A percentile compares a stretch with the other conserved stretches of the same genome.
These are phyloP conservation scores for Niebla homalea DNA, from an alignment of 495 filamentous ascomycete genomes.

Conservation along the genomic window DNA sequence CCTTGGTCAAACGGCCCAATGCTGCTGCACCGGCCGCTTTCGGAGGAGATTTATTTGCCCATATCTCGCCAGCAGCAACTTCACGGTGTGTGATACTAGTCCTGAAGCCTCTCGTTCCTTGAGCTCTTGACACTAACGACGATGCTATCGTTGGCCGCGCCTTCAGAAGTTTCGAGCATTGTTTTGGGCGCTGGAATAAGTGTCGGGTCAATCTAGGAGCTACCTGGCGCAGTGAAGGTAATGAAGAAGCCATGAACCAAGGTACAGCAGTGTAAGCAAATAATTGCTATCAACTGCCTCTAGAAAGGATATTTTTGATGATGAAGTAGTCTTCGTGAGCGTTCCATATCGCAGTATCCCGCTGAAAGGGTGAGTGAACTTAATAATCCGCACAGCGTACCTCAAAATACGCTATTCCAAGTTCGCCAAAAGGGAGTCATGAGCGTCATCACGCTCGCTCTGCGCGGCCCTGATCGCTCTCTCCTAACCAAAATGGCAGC, in stretches of 20 bases:
- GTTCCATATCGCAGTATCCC: too few relatives aligned
- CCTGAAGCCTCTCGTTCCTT: too few relatives aligned
- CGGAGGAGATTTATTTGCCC: too few relatives aligned
- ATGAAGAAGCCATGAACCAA: slow-evolving; percentile 22
- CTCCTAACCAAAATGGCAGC: slow-evolving; percentile 23
- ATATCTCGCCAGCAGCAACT: too few relatives aligned
- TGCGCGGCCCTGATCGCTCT: not conserved
- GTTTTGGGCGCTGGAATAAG: slow-evolving; percentile 40
- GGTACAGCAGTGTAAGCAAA: not conserved
- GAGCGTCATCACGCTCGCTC: not conserved
- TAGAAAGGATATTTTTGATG: too few relatives aligned
- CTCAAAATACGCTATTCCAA: not conserved
- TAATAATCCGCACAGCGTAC: too few relatives aligned
- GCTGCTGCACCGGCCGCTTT: too few relatives aligned
- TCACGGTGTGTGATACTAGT: too few relatives aligned
- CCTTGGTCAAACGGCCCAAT: not conserved
- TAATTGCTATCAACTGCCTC: not conserved
- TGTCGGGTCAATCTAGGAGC: slow-evolving; percentile 33
- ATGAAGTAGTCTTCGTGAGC: too few relatives aligned
- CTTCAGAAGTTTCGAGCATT: slow-evolving; percentile 24
- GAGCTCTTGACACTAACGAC: too few relatives aligned
- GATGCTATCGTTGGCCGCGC: too few relatives aligned
- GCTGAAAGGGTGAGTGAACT: too few relatives aligned
- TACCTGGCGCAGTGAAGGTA: slow-evolving; percentile 36
- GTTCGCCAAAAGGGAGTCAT: not conserved